Percentiles rank a stretch among this genome's conserved stretches.
Conservation (phyloP, 2,329 filamentous ascomycete genomes). For the Cladosporium sp. region DNA sequence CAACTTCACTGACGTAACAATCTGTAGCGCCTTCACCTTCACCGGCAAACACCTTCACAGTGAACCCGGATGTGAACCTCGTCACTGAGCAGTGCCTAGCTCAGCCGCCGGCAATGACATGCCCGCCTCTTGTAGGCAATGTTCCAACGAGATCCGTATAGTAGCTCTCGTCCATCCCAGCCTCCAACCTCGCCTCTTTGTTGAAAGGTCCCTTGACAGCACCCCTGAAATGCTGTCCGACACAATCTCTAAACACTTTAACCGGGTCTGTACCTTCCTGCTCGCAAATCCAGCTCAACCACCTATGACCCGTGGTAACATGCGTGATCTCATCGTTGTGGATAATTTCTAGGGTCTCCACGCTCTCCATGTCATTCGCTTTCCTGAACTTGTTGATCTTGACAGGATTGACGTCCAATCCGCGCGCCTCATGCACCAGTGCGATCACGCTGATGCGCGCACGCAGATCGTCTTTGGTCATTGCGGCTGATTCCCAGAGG, state of each 20-base stretch:
- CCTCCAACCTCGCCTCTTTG: constrained; percentile 13
- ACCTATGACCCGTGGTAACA: constrained; percentile 16
- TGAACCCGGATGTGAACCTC: no score
- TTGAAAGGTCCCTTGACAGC: constrained; percentile 17
- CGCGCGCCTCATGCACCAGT: constrained; percentile 16
- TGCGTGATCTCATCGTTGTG: constrained; percentile 17
- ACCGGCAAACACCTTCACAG: no score
- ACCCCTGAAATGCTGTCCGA: constrained; percentile 13
- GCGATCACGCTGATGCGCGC: constrained; percentile 17
- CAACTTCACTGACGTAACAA: neutral
- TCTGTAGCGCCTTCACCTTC: neutral
- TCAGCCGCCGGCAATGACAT: constrained; percentile 16
- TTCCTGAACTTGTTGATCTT: constrained; percentile 16
- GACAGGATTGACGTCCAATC: constrained; percentile 15
- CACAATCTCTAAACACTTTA: constrained; percentile 12
- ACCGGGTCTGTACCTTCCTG: constrained; percentile 16
- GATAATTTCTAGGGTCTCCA: constrained; percentile 15
- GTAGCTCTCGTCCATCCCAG: constrained; percentile 16
- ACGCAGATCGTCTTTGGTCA: constrained; percentile 15
- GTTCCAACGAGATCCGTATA: constrained; percentile 13
- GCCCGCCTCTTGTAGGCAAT: constrained; percentile 7
- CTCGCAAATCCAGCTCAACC: constrained; percentile 16
- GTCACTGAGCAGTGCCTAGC: no score
- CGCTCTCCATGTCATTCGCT: constrained; percentile 14
- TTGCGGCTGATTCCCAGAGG: constrained; percentile 14